Base-by-base conservation (phyloP, 805 yeast species). In the Candida corydali region DNA sequence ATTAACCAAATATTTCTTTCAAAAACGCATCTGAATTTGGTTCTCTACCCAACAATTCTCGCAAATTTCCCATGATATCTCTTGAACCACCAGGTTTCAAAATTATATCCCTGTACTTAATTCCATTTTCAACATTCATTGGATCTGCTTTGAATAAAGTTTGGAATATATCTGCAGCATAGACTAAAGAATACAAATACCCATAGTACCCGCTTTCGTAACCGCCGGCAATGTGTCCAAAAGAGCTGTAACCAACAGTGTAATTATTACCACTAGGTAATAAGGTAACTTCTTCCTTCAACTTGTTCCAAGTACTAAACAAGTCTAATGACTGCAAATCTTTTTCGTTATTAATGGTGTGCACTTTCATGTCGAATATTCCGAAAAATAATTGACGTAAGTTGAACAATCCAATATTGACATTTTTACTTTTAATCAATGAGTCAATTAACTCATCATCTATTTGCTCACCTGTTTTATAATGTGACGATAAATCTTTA, bases 141-240 rank as follows among this genome's bases (percentile, higher is more conserved):
- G 94, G 93, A 55, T 82, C 76, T 1, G 61, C 49, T 40, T 76
- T 74, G 69, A 86, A 86, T 51, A 75, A 73, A 4, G 85, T 62
- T 56, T 83, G 78, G 63, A 75, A 86, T 54, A 86, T 83, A 57
- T 86, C 95, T 5, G 86, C 75, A 1, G 95, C 93, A 65, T 80
- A 86, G 11, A 85, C 95, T 51, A 80, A 80, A 2, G 94, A 83
- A 80, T 87, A 86, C 63, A 86, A 61, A 57, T 86, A 86, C 2
- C 95, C 95, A 50, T 86, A 86, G 61, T 86, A 86, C 3, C 89
- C 88, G 8, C 89, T 79, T 37, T 85, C 91, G 57, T 86, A 86
- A 12, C 94, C 91, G 26, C 87, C 87, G 55, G 85, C 75, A 38
- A 75, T 71, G 54, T 86, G 96, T 2, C 86, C 86, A 55, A 86